phyloP scores from a whole-genome alignment of 1,139 yeast species.

The Yamadazyma aaseri region DNA sequence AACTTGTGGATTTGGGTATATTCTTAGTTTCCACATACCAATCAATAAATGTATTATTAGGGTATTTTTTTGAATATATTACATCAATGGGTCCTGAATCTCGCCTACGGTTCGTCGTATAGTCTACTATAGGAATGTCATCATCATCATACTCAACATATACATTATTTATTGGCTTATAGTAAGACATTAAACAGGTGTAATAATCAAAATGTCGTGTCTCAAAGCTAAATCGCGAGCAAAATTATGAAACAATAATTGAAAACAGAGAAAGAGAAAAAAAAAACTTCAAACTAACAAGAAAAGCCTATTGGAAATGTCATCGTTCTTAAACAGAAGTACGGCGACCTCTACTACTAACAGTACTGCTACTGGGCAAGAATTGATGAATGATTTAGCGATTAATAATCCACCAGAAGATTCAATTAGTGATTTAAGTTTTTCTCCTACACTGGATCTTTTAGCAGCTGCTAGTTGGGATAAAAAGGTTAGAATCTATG shows the following conservation, averaged over 20 bases:
- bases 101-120: not conserved
- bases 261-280: too few relatives aligned
- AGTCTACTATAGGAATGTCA: slow-evolving; percentile 2
- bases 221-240: too few relatives aligned
- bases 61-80: slow-evolving; percentile 16
- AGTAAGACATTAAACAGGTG: slow-evolving; percentile 5
- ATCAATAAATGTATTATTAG: slow-evolving; percentile 39
- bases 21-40: slow-evolving; percentile 26
- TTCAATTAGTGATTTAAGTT: slow-evolving; percentile 80
- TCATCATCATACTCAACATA: slow-evolving; percentile 4
- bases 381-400: slow-evolving; percentile 71
- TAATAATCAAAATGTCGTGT: not conserved
- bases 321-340: slow-evolving; percentile 24
- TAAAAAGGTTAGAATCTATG: slow-evolving; percentile 89
- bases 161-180: slow-evolving; percentile 3
- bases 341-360: slow-evolving; percentile 12
- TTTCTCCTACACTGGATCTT: slow-evolving; percentile 89
- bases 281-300: too few relatives aligned
- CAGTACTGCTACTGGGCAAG: slow-evolving; percentile 60
- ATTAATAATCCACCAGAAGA: slow-evolving; percentile 89
- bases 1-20: slow-evolving; percentile 13
- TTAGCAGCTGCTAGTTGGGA: slow-evolving; percentile 92
- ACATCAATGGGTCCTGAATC: not conserved
- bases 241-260: too few relatives aligned
- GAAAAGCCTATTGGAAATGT: too few relatives aligned